Evolutionary conservation across 176 grass and related monocot species (phyloP), one percentile per base, ranked within the genome.

Genomic region (Oryza coarctata): DNA sequence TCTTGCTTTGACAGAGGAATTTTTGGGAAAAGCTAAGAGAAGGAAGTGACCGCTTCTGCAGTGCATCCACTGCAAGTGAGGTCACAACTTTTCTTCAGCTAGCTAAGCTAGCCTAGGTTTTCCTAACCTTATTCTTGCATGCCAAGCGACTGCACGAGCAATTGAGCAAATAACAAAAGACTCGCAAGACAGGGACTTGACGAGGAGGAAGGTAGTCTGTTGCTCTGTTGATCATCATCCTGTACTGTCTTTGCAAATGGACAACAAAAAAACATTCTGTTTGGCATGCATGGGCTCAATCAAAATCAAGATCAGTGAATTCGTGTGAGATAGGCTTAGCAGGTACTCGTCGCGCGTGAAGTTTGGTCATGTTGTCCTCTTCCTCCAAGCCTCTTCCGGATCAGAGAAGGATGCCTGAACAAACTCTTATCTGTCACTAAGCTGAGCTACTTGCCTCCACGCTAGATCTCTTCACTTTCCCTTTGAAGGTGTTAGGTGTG

Each of bases 371-470:
- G 49, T 45, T 70, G 58, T 77, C 27, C 50, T 78, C 17, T 38
- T 65, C 43, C 17, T 58, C 43, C 28, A 79, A 86, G 68, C n/a
- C 66, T 91, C 86, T 65, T 89, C 63, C 71, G 69, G 15, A 85
- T 17, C 62, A 82, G 85, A 90, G 52, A 80, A 35, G 62, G 88
- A 94, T 77, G 63, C 43, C 67, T 80, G 82, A 93, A 40, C 88
- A 68, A 86, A 88, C 78, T 15, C 39, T 58, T 65, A 55, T 18
- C 50, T 22, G 26, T 41, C 44, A 68, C 69, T 88, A 63, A 38
- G 64, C 1, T 61, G 23, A 71, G 52, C 44, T 31, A 34, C 76
- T 65, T 43, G 49, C 17, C 49, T 47, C 40, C 70, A 40, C 60
- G 35, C 74, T 70, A 63, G 7, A 77, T 70, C 13, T 63, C 63